Conservation (phyloP, 495 filamentous ascomycete genomes). For the Penicillium antarcticum region DNA sequence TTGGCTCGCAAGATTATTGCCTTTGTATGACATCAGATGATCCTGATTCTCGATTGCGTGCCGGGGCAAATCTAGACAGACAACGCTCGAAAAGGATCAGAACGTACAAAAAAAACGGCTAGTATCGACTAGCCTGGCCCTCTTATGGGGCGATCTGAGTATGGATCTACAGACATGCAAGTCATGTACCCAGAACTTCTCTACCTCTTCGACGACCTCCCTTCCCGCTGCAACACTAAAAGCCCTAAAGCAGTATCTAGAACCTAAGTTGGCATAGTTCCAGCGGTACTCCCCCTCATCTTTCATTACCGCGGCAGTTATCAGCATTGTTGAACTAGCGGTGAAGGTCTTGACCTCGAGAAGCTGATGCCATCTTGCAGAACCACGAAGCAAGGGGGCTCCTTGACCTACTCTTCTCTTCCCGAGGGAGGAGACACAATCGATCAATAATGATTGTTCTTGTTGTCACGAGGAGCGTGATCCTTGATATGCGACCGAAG, state of each 20-base stretch:
- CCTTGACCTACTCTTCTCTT: neutral
- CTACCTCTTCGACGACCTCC: neutral
- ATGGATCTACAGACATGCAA: neutral
- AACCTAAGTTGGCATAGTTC: neutral
- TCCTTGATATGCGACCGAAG: constrained; percentile 3
- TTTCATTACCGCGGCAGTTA: neutral
- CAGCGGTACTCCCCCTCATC: neutral
- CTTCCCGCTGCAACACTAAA: neutral
- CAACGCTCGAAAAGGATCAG: neutral
- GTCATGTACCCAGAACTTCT: constrained; percentile 2
- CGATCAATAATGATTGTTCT: neutral
- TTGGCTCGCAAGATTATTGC: neutral
- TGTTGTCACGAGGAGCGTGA: neutral
- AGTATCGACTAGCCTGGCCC: neutral
- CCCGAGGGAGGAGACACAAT: neutral
- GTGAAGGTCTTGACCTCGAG: constrained; percentile 10
- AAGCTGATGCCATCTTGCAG: constrained; percentile 22
- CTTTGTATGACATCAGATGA: constrained; percentile 1
- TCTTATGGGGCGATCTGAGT: neutral
- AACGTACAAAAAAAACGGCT: neutral
- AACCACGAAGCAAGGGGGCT: constrained; percentile 19
- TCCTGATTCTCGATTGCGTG: neutral
- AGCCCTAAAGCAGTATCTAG: neutral
- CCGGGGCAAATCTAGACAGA: neutral
- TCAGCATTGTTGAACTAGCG: constrained; percentile 16